Base-by-base conservation (phyloP, 2,329 filamentous ascomycete species). In the Immersiporthe knoxdaviesiana region DNA sequence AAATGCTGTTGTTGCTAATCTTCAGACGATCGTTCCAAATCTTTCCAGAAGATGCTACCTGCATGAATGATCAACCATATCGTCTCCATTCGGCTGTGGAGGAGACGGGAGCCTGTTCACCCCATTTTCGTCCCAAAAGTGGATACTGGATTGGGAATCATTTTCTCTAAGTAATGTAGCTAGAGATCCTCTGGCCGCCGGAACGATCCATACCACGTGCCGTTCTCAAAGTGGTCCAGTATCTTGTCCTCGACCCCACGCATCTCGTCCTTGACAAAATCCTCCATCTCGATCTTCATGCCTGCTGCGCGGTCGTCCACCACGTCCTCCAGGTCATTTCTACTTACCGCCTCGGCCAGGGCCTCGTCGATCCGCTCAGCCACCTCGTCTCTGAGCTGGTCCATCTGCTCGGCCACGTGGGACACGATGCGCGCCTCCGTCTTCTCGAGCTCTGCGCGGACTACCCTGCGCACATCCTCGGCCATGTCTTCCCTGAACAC, bases 281-380 rank as follows among this genome's bases (percentile, higher is more conserved):
- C 65, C 41, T 61, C 54, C 65, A 66, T 66, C 35, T 66, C 65
- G 37, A 66, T 37, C 41, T 66, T 66, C 27, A 66, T 60, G 18
- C 65, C 65, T 3, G 58, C 54, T 5, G 52, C 56, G 30, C 56
- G 56, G n/a, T 66, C 65, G 18, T 66, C 65, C 2, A 66, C 47
- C 12, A 47, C 65, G 12, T 66, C 65, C 32, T 66, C 65, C 10
- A 61, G 39, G 27, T 61, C 56, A 37, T 60, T 24, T 50, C 27
- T 37, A 66, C 39, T 44, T 50, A 63, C 39, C 39, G 61, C 61
- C 6, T 60, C 21, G 12, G 32, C 44, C 58, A 47, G 18, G 27
- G 27, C 27, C 39, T 66, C 56, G 10, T 66, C 65, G 4, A 66
- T 50, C 27, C 65, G 65, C 30, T 61, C 65, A 10, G 24, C n/a